Percentiles rank a stretch among this genome's conserved stretches.
Evolutionary conservation across 2,329 filamentous ascomycete species (phyloP).

Genomic region (Nothopassalora personata): DNA sequence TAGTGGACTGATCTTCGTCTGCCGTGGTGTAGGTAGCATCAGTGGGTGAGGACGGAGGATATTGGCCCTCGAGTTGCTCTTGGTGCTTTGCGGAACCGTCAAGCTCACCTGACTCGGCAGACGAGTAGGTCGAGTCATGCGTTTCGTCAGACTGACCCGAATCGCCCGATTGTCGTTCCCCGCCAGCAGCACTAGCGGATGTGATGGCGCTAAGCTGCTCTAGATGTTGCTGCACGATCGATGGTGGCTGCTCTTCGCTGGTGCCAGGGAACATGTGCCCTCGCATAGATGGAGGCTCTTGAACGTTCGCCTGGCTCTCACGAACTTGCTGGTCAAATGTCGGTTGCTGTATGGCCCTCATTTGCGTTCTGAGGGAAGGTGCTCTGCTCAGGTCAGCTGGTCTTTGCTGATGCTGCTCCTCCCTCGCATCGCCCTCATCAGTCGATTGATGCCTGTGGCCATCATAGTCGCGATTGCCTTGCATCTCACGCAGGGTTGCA

Average conservation of each 20-base stretch:
- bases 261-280: background rate
- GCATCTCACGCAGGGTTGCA: background rate
- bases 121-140: conserved; percentile 1
- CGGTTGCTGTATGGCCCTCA: background rate
- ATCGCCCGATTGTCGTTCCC: conserved; percentile 1
- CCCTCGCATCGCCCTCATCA: background rate
- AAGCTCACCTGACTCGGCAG: conserved; percentile 2
- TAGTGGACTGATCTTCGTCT: background rate
- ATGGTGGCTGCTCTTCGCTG: background rate
- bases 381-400: background rate
- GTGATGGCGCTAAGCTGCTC: background rate
- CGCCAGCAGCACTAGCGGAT: background rate
- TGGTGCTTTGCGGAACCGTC: background rate
- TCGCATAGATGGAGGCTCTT: background rate
- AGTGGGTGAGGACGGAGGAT: background rate
- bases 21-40: background rate
- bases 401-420: background rate
- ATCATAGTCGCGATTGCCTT: background rate
- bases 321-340: background rate
- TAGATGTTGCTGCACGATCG: background rate
- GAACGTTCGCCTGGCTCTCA: background rate
- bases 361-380: background rate
- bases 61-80: background rate
- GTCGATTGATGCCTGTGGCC: background rate
- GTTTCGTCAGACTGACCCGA: background rate